These are phyloP conservation scores for Hyaloraphidium curvatum DNA, from an alignment of 192 early-diverging fungal genomes.

Conservation along the genomic window DNA sequence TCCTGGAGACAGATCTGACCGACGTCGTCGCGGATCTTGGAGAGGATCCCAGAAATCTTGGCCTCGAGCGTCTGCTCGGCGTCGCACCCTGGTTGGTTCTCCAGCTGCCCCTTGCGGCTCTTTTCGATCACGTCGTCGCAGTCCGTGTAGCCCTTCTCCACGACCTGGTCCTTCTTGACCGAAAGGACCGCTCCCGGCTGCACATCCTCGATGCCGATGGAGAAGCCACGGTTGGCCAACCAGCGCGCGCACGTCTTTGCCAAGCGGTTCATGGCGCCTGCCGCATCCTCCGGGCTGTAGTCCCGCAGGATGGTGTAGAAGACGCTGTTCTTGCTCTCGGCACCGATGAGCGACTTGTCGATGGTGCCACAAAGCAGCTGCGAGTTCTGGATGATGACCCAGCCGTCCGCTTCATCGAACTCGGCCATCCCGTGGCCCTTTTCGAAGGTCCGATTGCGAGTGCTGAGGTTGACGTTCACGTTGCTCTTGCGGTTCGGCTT, in stretches of 20 bases:
- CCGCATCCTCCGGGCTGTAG: slow-evolving; percentile 67
- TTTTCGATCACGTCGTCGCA: slow-evolving; percentile 66
- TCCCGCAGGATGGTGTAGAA: slow-evolving; percentile 89
- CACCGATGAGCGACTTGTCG: slow-evolving; percentile 91
- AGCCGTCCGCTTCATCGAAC: slow-evolving; percentile 49
- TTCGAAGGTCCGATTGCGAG: slow-evolving; percentile 38
- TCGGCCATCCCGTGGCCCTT: slow-evolving; percentile 13
- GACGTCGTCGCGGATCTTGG: slow-evolving; percentile 74
- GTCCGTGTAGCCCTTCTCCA: slow-evolving; percentile 57
- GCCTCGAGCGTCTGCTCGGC: slow-evolving; percentile 73
- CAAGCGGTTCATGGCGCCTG: slow-evolving; percentile 83
- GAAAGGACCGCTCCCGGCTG: slow-evolving; percentile 61
- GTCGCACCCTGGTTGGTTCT: slow-evolving; percentile 70
- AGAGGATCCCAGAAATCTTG: slow-evolving; percentile 70
- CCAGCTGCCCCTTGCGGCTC: slow-evolving; percentile 48
- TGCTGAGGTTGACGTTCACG: slow-evolving; percentile 69
- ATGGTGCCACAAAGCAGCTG: slow-evolving; percentile 84
- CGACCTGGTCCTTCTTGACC: slow-evolving; percentile 55
- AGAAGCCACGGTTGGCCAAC: slow-evolving; percentile 85
- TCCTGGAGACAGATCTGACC: slow-evolving; percentile 82
- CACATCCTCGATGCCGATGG: slow-evolving; percentile 96
- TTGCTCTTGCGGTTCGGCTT: slow-evolving; percentile 51
- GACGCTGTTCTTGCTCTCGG: slow-evolving; percentile 83
- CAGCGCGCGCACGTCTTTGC: slow-evolving; percentile 86
- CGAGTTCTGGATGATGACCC: slow-evolving; percentile 75